Conservation (phyloP, 345 rosid species). For the Salix koriyanagi region DNA sequence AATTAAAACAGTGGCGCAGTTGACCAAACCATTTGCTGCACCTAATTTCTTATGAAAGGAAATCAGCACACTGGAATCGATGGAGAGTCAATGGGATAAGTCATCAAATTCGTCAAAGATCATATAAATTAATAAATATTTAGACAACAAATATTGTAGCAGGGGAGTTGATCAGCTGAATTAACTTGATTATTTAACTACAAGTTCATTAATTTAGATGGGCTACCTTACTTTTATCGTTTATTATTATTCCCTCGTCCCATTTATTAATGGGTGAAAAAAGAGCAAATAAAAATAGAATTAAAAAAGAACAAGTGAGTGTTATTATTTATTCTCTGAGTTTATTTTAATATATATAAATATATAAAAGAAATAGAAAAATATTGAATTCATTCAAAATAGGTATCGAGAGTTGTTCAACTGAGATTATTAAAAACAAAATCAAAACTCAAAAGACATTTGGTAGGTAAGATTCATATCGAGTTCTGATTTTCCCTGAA, state of each 20-base stretch:
- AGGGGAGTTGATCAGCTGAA: not conserved
- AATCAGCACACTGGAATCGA: constrained; percentile 2
- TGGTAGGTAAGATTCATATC: constrained; percentile 13
- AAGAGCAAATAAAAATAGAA: too few relatives aligned
- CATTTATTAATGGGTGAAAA: too few relatives aligned
- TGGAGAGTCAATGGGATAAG: not conserved
- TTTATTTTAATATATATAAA: too few relatives aligned
- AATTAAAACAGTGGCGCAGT: constrained; percentile 13
- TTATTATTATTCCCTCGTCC: too few relatives aligned
- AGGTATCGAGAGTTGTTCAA: too few relatives aligned
- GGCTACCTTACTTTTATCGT: too few relatives aligned
- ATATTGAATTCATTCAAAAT: too few relatives aligned
- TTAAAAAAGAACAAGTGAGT: too few relatives aligned
- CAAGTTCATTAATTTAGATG: not conserved
- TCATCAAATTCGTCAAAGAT: not conserved
- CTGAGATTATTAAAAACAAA: not conserved
- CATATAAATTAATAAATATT: not conserved
- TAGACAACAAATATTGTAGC: not conserved
- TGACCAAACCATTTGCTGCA: constrained; percentile 11
- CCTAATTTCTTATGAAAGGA: constrained; percentile 5
- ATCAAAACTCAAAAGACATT: not conserved
- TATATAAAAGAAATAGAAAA: too few relatives aligned
- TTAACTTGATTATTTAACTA: not conserved
- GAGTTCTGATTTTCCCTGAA: not conserved
- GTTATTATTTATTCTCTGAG: too few relatives aligned